A percentile compares a stretch with the other conserved stretches of the same genome.
Evolutionary conservation across 2,329 filamentous ascomycete species (phyloP).

Genomic region (Dryadomyces quercivorus): DNA sequence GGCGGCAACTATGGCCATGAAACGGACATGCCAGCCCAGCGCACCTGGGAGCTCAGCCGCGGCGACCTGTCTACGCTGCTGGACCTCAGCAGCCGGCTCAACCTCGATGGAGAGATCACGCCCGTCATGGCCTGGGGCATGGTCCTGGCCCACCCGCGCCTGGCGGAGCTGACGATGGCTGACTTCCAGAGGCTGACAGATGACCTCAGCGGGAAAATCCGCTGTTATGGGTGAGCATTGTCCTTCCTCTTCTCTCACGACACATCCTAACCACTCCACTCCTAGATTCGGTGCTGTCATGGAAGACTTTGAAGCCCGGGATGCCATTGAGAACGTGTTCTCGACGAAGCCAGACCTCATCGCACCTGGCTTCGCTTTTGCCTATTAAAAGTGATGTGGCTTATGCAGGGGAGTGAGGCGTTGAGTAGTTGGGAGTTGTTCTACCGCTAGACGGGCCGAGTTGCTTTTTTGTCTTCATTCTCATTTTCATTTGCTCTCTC

Average conservation of each 20-base stretch:
- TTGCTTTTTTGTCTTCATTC: background rate
- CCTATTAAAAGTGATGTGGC: background rate
- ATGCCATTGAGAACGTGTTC: slow-evolving; percentile 63
- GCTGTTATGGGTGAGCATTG: slow-evolving; percentile 77
- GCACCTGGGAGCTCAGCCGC: slow-evolving; percentile 61
- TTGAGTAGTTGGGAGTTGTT: too few species aligned
- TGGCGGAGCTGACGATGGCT: slow-evolving; percentile 48
- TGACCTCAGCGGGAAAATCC: slow-evolving; percentile 66
- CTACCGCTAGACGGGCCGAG: too few species aligned
- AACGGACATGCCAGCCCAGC: slow-evolving; percentile 37
- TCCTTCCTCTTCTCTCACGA: slow-evolving; percentile 4
- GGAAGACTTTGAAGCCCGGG: slow-evolving; percentile 58
- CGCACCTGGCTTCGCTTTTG: background rate
- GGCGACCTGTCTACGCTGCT: slow-evolving; percentile 69
- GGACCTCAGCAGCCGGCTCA: slow-evolving; percentile 69
- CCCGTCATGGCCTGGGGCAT: slow-evolving; percentile 92
- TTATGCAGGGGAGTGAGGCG: too few species aligned
- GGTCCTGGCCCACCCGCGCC: slow-evolving; percentile 59
- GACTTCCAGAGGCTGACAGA: slow-evolving; percentile 64
- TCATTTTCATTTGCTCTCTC: too few species aligned
- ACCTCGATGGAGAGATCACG: slow-evolving; percentile 82
- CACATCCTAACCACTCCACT: background rate
- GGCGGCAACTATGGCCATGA: background rate
- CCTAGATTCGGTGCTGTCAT: slow-evolving; percentile 49
- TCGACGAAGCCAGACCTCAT: slow-evolving; percentile 37